These are phyloP conservation scores for Fraxinus xanthoxyloides DNA, from an alignment of 305 asterid species.

Conservation along the genomic window DNA sequence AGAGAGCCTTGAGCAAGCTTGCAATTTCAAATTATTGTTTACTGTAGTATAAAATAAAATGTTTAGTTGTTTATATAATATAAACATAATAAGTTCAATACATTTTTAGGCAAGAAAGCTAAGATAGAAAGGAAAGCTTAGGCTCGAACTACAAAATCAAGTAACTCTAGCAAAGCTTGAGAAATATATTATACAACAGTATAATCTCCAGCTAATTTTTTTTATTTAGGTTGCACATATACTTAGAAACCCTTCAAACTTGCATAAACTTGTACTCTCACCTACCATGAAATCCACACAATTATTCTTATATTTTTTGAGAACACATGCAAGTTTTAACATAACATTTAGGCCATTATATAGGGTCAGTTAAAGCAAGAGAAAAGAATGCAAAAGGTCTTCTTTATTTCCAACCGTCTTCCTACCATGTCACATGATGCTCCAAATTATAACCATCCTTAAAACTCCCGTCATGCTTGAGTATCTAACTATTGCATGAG, in stretches of 20 bases:
- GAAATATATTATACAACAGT: background rate
- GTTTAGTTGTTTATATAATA: background rate
- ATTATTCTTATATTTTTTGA: background rate
- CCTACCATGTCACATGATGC: background rate
- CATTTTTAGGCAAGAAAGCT: background rate
- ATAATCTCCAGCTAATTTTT: background rate
- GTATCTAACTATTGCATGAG: background rate
- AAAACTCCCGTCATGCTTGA: background rate
- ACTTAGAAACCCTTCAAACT: background rate
- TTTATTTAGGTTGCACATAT: background rate
- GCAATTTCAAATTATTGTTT: background rate
- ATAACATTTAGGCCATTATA: background rate
- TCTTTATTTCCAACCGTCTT: background rate
- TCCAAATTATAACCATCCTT: background rate
- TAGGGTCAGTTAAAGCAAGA: background rate
- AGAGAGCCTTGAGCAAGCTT: background rate
- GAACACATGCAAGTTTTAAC: background rate
- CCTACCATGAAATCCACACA: background rate
- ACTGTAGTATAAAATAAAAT: background rate
- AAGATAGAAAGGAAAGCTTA: conserved; percentile 7
- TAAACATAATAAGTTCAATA: background rate
- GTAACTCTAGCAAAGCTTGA: background rate
- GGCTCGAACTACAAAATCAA: background rate
- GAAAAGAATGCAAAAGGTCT: background rate
- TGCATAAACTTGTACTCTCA: background rate